A percentile compares a stretch with the other conserved stretches of the same genome.
Evolutionary conservation across 2,329 filamentous ascomycete species (phyloP).

Genomic region (Hypoxylon sp.): DNA sequence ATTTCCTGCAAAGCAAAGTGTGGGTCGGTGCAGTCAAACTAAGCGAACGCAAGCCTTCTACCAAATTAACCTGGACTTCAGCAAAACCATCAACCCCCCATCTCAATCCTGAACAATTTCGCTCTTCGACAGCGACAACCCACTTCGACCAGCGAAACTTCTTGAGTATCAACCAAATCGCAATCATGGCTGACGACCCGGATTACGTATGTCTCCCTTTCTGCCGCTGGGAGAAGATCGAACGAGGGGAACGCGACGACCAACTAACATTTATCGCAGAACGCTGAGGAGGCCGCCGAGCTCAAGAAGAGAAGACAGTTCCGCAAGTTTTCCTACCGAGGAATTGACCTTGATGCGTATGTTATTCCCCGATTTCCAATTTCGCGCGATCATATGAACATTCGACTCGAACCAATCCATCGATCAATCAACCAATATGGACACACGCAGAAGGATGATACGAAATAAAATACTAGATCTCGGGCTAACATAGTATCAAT

Average conservation of each 20-base stretch:
- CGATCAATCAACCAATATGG: not conserved
- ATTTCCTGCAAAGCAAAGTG: constrained; percentile 28
- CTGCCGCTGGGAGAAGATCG: constrained; percentile 2
- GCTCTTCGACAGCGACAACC: constrained; percentile 54
- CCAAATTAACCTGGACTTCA: constrained; percentile 33
- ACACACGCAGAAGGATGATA: not conserved
- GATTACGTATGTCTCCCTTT: constrained; percentile 77
- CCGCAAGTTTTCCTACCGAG: constrained; percentile 99
- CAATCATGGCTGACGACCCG: constrained; percentile 78
- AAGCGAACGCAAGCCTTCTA: constrained; percentile 34
- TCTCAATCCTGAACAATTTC: constrained; percentile 47
- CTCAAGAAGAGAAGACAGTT: constrained; percentile 99
- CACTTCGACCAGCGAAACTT: constrained; percentile 56
- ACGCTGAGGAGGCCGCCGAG: constrained; percentile 98
- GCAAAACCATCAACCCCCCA: constrained; percentile 37
- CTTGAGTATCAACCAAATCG: constrained; percentile 52
- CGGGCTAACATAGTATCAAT: constrained; percentile 30
- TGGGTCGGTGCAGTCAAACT: constrained; percentile 27
- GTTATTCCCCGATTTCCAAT: constrained; percentile 46
- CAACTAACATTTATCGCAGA: constrained; percentile 66
- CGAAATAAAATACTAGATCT: not conserved
- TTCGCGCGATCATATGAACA: constrained; percentile 1
- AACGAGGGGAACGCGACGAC: constrained; percentile 34
- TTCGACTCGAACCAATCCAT: constrained; percentile 2
- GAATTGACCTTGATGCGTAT: constrained; percentile 99